Evolutionary conservation across 1,139 yeast genomes (phyloP).

Genomic region (Blastobotrys apis): DNA sequence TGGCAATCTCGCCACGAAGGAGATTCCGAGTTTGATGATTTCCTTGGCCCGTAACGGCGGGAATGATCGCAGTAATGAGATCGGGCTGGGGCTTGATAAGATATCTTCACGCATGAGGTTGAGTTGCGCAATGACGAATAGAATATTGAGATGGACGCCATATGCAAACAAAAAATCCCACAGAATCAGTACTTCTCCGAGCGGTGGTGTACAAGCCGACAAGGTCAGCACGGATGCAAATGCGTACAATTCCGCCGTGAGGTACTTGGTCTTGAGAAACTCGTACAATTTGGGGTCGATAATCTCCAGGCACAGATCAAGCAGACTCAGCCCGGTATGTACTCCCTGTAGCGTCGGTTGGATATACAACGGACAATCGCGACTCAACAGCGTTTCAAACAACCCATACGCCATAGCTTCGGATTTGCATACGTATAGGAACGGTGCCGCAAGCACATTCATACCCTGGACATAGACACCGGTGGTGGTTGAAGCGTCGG

Average conservation of each 20-base stretch:
- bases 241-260: constrained; percentile 81
- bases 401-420: constrained; percentile 85
- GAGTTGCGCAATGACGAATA: constrained; percentile 81
- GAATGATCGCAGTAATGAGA: constrained; percentile 66
- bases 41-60: constrained; percentile 72
- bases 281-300: constrained; percentile 71
- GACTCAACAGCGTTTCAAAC: constrained; percentile 53
- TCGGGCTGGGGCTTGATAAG: constrained; percentile 60
- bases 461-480: constrained; percentile 77
- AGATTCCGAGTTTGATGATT: constrained; percentile 71
- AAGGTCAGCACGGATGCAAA: constrained; percentile 83
- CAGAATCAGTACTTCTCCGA: constrained; percentile 64
- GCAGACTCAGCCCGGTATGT: constrained; percentile 61
- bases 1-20: constrained; percentile 77
- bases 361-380: constrained; percentile 72
- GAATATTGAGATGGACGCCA: constrained; percentile 82
- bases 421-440: constrained; percentile 67
- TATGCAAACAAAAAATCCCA: constrained; percentile 94
- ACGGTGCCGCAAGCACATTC: constrained; percentile 84
- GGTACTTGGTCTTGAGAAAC: constrained; percentile 56
- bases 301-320: constrained; percentile 64
- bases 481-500: constrained; percentile 11
- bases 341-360: constrained; percentile 79
- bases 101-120: constrained; percentile 62
- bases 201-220: constrained; percentile 87